A percentile compares a stretch with the other conserved stretches of the same genome.
phyloP scores from a whole-genome alignment of 805 yeast species.

The Ogataea henricii region DNA sequence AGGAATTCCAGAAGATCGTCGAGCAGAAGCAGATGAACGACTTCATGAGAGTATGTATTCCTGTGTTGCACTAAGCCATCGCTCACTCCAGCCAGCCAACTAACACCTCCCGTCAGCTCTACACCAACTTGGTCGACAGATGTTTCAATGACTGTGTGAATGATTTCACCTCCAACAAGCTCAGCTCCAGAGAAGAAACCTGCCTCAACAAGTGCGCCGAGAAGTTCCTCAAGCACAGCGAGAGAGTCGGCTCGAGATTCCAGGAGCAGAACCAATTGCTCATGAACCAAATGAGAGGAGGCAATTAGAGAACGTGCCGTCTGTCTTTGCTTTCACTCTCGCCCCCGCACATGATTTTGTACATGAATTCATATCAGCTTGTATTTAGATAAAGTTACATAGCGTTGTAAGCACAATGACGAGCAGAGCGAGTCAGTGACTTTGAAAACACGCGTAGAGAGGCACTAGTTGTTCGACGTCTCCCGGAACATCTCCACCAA shows the following conservation, averaged over 20 bases:
- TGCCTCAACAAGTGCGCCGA: constrained; percentile 94
- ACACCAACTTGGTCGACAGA: constrained; percentile 93
- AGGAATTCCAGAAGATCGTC: constrained; percentile 90
- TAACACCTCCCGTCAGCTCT: constrained; percentile 42
- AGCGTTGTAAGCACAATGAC: constrained; percentile 2
- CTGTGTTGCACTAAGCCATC: no score
- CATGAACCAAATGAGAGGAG: constrained; percentile 65
- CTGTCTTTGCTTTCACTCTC: not conserved
- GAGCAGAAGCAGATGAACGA: constrained; percentile 99
- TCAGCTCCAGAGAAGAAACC: constrained; percentile 79
- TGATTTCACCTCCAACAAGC: constrained; percentile 91
- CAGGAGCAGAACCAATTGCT: constrained; percentile 88
- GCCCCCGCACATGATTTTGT: constrained; percentile 7
- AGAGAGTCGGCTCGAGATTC: constrained; percentile 98
- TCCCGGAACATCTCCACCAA: constrained; percentile 61
- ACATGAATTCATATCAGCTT: constrained; percentile 10
- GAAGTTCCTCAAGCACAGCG: constrained; percentile 96
- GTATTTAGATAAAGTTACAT: constrained; percentile 17
- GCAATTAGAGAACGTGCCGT: constrained; percentile 14
- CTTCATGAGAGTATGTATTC: constrained; percentile 79
- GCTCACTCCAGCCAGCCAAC: constrained; percentile 3
- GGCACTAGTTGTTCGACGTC: constrained; percentile 18
- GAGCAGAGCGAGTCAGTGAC: constrained; percentile 2
- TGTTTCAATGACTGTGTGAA: constrained; percentile 98
- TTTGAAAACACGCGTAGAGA: no score